These are phyloP conservation scores for Ilyonectria sp. DNA, from an alignment of 2,329 filamentous ascomycete species.

Conservation along the genomic window DNA sequence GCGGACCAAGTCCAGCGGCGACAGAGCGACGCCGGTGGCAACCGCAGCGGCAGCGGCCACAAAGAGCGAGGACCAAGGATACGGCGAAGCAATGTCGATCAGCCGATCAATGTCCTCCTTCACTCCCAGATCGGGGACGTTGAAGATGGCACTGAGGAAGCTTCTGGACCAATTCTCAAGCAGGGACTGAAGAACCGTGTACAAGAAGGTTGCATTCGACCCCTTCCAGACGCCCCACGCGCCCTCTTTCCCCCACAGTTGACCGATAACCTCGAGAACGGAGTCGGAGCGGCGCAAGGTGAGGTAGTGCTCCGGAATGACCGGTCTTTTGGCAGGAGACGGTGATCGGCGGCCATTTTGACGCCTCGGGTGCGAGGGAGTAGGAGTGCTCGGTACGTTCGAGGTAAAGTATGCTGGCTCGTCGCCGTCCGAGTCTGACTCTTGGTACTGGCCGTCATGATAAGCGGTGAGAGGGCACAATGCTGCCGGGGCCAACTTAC, in stretches of 20 bases:
- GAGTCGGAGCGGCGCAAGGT: constrained; percentile 83
- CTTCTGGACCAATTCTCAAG: constrained; percentile 94
- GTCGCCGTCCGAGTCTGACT: constrained; percentile 80
- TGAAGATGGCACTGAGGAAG: constrained; percentile 90
- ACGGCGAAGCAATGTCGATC: constrained; percentile 80
- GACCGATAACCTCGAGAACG: constrained; percentile 86
- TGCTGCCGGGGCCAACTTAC: constrained; percentile 44
- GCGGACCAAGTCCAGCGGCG: constrained; percentile 90
- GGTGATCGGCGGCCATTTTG: constrained; percentile 50
- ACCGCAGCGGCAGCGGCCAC: constrained; percentile 77
- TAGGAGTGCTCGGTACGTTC: constrained; percentile 69
- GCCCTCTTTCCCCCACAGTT: constrained; percentile 91
- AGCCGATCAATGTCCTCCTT: constrained; percentile 84
- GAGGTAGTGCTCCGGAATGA: constrained; percentile 70
- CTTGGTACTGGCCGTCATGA: constrained; percentile 55
- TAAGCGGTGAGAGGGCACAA: constrained; percentile 41
- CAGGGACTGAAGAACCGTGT: constrained; percentile 87
- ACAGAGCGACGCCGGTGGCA: constrained; percentile 84
- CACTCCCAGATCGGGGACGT: constrained; percentile 86
- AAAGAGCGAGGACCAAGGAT: constrained; percentile 84
- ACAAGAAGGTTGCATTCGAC: constrained; percentile 93
- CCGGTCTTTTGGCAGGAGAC: constrained; percentile 55
- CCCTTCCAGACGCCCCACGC: constrained; percentile 96
- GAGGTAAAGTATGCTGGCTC: constrained; percentile 90
- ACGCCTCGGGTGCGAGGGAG: constrained; percentile 56